Evolutionary conservation across 179 eudicot genomes (phyloP).

Genomic region (Silene vulgaris): DNA sequence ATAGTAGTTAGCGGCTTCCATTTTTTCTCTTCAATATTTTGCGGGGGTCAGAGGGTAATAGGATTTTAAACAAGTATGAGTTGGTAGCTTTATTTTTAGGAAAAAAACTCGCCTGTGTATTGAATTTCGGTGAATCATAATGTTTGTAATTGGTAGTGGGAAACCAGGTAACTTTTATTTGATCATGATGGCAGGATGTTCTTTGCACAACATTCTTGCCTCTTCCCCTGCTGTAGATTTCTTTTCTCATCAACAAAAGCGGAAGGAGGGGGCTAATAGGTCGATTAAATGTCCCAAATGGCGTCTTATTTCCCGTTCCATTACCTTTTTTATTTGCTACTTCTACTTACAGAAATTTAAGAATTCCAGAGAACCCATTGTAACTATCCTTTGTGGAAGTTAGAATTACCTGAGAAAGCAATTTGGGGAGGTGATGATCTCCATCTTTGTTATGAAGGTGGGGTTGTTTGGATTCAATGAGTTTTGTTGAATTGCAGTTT

Average conservation of each 20-base stretch:
- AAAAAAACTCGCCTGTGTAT: slow-evolving; percentile 24
- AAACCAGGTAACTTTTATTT: slow-evolving; percentile 20
- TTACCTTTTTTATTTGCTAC: too few relatives aligned
- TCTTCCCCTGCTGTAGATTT: neutral
- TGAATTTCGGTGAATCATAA: slow-evolving; percentile 27
- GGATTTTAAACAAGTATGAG: slow-evolving; percentile 24
- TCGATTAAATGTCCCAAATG: too few relatives aligned
- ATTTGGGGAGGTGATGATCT: slow-evolving; percentile 28
- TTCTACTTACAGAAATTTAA: neutral
- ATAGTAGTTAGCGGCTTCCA: slow-evolving; percentile 25
- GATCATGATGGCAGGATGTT: slow-evolving; percentile 8
- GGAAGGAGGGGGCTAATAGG: too few relatives aligned
- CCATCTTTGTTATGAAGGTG: slow-evolving; percentile 9
- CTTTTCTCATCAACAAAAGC: neutral
- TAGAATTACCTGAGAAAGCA: slow-evolving; percentile 44
- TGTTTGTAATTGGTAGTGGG: slow-evolving; percentile 32
- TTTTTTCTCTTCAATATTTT: slow-evolving; percentile 26
- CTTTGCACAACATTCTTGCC: neutral
- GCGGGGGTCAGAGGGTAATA: slow-evolving; percentile 25
- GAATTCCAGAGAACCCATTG: neutral
- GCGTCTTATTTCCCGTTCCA: too few relatives aligned
- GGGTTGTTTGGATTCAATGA: slow-evolving; percentile 13
- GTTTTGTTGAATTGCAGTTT: slow-evolving; percentile 31
- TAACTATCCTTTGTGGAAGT: too few relatives aligned
- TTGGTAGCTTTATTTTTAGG: slow-evolving; percentile 21